A percentile compares a stretch with the other conserved stretches of the same genome.
These are phyloP conservation scores for Pythium monospermum DNA, from an alignment of 352 stramenopile genomes.

Conservation along the genomic window DNA sequence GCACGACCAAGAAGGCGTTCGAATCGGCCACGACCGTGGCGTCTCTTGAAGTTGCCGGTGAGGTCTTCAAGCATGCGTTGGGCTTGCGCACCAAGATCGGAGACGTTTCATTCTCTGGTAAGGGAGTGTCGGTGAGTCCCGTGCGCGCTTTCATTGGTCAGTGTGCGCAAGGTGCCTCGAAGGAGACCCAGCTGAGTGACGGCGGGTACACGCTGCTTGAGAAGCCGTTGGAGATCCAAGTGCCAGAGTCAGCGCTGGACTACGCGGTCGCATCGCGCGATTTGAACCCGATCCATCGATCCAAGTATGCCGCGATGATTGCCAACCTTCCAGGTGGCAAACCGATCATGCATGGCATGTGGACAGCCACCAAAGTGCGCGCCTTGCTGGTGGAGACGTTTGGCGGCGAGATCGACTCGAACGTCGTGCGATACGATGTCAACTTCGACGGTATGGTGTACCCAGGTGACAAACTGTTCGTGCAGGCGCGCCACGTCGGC, in stretches of 20 bases:
- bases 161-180: constrained; percentile 4
- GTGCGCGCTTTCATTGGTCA: constrained; percentile 8
- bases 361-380: constrained; percentile 81
- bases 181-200: constrained; percentile 32
- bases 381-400: constrained; percentile 56
- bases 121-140: constrained; percentile 8
- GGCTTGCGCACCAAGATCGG: constrained; percentile 23
- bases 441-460: constrained; percentile 89
- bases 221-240: constrained; percentile 57
- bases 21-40: constrained; percentile 32
- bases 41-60: constrained; percentile 44
- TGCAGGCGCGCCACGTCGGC: constrained; percentile 72
- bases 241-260: constrained; percentile 50
- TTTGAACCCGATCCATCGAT: constrained; percentile 85
- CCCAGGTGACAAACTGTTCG: constrained; percentile 69
- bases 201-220: constrained; percentile 66
- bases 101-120: constrained; percentile 15
- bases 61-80: constrained; percentile 35
- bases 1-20: constrained; percentile 56
- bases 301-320: constrained; percentile 64
- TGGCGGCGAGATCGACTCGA: constrained; percentile 46
- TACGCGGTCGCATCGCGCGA: constrained; percentile 83
- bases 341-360: constrained; percentile 88
- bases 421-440: constrained; percentile 66
- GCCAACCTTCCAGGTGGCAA: constrained; percentile 63